These are phyloP conservation scores for Nothophoma quercina DNA, from an alignment of 2,329 filamentous ascomycete genomes.

Conservation along the genomic window DNA sequence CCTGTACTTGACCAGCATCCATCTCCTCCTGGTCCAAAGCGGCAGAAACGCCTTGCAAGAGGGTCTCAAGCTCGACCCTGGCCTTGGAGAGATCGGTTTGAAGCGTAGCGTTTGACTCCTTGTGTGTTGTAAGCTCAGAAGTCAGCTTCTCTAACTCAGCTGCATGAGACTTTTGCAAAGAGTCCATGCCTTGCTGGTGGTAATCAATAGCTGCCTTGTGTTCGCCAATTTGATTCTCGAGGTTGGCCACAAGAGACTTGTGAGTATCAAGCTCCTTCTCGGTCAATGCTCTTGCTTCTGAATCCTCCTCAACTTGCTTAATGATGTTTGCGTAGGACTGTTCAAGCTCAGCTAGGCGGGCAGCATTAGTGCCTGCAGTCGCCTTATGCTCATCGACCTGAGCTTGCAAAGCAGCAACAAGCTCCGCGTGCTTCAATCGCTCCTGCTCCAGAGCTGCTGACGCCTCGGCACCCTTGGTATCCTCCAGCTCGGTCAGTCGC, in stretches of 20 bases:
- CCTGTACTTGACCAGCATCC: slow-evolving; percentile 50
- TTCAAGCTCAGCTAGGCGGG: slow-evolving; percentile 77
- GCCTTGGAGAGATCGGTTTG: slow-evolving; percentile 67
- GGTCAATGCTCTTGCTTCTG: slow-evolving; percentile 65
- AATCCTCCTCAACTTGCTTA: slow-evolving; percentile 72
- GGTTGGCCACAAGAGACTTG: slow-evolving; percentile 60
- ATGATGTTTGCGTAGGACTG: slow-evolving; percentile 71
- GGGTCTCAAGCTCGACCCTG: slow-evolving; percentile 65
- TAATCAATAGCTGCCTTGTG: slow-evolving; percentile 63
- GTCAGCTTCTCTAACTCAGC: slow-evolving; percentile 60
- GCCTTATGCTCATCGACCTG: slow-evolving; percentile 84
- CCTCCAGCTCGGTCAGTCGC: slow-evolving; percentile 41
- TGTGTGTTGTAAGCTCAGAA: slow-evolving; percentile 42
- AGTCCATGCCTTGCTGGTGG: slow-evolving; percentile 62
- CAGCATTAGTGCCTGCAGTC: slow-evolving; percentile 72
- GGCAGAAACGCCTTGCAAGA: slow-evolving; percentile 69
- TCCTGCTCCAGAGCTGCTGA: slow-evolving; percentile 50
- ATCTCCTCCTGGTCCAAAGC: slow-evolving; percentile 72
- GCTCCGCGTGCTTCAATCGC: slow-evolving; percentile 57
- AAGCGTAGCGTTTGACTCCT: slow-evolving; percentile 44
- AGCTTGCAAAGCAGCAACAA: slow-evolving; percentile 66
- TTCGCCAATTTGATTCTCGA: slow-evolving; percentile 64
- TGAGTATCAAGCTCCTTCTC: slow-evolving; percentile 61
- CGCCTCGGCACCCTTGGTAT: slow-evolving; percentile 36
- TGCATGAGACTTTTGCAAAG: slow-evolving; percentile 62